phyloP scores from a whole-genome alignment of 371 early-diverging fungal species.

The Zopfochytrium polystomum region DNA sequence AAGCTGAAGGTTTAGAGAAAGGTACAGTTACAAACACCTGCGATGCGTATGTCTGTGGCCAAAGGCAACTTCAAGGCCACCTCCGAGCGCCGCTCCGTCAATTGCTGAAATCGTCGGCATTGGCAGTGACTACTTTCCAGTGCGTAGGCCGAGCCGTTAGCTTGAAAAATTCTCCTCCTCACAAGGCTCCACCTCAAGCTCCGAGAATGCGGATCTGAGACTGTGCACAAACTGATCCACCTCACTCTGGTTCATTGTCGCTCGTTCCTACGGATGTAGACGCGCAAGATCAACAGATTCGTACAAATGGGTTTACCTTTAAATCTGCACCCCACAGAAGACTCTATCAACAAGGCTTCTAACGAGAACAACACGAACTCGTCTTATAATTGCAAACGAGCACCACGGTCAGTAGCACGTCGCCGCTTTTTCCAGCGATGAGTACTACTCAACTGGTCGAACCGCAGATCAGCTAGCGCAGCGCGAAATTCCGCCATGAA shows the following conservation, averaged over 20 bases:
- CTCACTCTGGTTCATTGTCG: conserved; percentile 76
- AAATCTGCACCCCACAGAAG: conserved; percentile 97
- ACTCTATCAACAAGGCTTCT: conserved; percentile 77
- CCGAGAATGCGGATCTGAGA: conserved; percentile 74
- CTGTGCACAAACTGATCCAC: conserved; percentile 80
- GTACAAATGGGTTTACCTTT: no score
- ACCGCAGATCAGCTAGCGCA: conserved; percentile 65
- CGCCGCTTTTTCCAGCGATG: no score
- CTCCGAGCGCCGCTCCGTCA: conserved; percentile 94
- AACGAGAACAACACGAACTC: conserved; percentile 82
- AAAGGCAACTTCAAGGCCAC: conserved; percentile 92
- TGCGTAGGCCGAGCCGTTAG: no score
- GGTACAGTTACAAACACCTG: no score
- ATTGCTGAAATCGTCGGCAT: conserved; percentile 93
- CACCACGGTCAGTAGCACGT: no score
- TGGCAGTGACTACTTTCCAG: conserved; percentile 75
- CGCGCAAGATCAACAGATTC: no score
- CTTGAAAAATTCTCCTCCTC: no score
- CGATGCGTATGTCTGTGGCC: conserved; percentile 87
- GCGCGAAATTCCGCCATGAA: conserved; percentile 71
- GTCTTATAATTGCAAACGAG: no score
- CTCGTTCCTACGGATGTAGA: conserved; percentile 91
- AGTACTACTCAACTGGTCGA: no score
- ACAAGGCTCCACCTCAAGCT: conserved; percentile 81
- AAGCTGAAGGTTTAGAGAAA: no score